Base-by-base conservation (phyloP, 2,329 filamentous ascomycete species). In the Penicillium nordicum region DNA sequence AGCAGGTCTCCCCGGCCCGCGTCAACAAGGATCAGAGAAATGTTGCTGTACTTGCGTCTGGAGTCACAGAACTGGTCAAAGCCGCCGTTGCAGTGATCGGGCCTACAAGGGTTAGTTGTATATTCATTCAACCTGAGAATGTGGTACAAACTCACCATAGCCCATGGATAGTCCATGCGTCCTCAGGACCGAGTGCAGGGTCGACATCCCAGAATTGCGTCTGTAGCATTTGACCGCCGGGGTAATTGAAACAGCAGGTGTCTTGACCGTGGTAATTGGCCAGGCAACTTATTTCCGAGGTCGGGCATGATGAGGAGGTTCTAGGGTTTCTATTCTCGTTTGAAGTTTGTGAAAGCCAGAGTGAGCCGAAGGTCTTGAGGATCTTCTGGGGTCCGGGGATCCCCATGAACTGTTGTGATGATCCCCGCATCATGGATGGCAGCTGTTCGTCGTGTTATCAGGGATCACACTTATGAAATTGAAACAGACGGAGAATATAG, bases 121-220 rank as follows among this genome's bases (percentile, higher is more conserved):
- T 23, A 14, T 21, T 43, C 21, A 21, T 34, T 27, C 4, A 29
- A 12, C 12, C 23, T 48, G 16, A 11, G n/a, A 14, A 30, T 5
- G 21, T 27, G 25, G 25, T 29, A 27, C 29, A 34, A 46, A 29
- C 74, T 64, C 69, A 82, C 82, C 82, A 88, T 9, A 91, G 78
- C 1, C 88, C 88, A 67, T 91, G 88, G 40, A 90, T 81, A 1
- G 87, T 90, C 88, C 88, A 92, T 6, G 84, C 86, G 67, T 90
- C 82, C 48, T 73, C 74, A 2, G 88, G 88, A 0, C 89, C 88
- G 4, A 84, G 82, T 1, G 80, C 76, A 1, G 87, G 87, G 56
- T 81, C 69, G 0, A 84, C 82, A 67, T 92, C 88, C 88, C 88
- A 92, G 74, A 92, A 91, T 65, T 92, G 88, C 2, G 89, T 91